These are phyloP conservation scores for Phialemonium atrogriseum DNA, from an alignment of 2,329 filamentous ascomycete species.

Conservation along the genomic window DNA sequence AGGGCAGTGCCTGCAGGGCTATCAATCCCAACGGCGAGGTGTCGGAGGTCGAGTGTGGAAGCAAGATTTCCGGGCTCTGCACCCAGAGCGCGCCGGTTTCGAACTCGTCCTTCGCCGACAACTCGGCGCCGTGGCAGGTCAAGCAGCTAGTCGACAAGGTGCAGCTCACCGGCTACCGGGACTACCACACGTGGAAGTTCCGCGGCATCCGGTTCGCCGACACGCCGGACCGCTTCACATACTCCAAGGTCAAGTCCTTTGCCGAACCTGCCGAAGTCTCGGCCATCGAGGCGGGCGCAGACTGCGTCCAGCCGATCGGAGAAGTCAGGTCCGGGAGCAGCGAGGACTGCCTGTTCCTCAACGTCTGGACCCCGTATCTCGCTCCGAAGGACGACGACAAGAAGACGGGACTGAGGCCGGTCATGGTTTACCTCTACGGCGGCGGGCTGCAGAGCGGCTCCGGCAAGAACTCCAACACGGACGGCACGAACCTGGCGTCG, in stretches of 20 bases:
- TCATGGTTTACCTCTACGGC: constrained; percentile 38
- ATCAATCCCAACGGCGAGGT: constrained; percentile 24
- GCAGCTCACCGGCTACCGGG: constrained; percentile 21
- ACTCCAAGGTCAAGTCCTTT: constrained; percentile 14
- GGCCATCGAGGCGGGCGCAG: constrained; percentile 18
- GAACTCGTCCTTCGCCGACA: constrained; percentile 13
- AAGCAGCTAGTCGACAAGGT: constrained; percentile 15
- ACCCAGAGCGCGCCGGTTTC: constrained; percentile 21
- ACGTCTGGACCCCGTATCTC: constrained; percentile 28
- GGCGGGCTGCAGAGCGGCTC: constrained; percentile 31
- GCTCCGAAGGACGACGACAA: constrained; percentile 10
- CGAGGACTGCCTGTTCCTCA: constrained; percentile 27
- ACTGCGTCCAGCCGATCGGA: constrained; percentile 21
- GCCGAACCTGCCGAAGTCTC: constrained; percentile 13
- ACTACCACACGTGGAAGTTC: constrained; percentile 23
- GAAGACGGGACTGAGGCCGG: constrained; percentile 28
- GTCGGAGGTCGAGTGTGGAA: constrained; percentile 23
- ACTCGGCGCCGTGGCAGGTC: constrained; percentile 15
- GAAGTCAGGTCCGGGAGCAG: constrained; percentile 20
- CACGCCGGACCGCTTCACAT: constrained; percentile 16
- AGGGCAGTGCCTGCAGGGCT: constrained; percentile 11
- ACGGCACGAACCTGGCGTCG: constrained; percentile 35
- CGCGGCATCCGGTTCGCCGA: constrained; percentile 22
- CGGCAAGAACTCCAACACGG: constrained; percentile 33
- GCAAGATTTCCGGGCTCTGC: constrained; percentile 19